Evolutionary conservation across 2,329 filamentous ascomycete genomes (phyloP).

Genomic region (Beauveria rudraprayagi): DNA sequence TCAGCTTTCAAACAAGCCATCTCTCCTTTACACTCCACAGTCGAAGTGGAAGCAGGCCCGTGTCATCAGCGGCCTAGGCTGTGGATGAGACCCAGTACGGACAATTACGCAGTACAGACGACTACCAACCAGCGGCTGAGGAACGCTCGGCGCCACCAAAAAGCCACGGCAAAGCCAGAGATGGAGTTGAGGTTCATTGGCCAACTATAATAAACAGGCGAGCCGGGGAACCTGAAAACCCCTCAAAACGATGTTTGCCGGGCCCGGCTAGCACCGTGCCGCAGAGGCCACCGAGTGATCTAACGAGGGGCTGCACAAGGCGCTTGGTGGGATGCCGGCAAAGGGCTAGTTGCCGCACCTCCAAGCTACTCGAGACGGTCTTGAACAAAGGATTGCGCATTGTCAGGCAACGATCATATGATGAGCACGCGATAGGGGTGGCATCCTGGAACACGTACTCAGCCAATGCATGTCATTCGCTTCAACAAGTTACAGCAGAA

Average conservation of each 20-base stretch:
- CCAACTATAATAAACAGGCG: not conserved
- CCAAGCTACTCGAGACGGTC: not conserved
- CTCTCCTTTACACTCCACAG: conserved; percentile 6
- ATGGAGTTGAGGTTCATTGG: conserved; percentile 1
- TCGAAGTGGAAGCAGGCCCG: conserved; percentile 8
- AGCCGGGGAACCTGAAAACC: conserved; percentile 1
- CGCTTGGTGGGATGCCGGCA: not conserved
- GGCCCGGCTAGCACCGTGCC: not conserved
- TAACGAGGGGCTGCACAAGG: not conserved
- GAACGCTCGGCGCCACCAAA: conserved; percentile 1
- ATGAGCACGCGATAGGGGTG: not conserved
- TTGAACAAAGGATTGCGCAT: no score
- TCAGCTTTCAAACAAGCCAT: conserved; percentile 6
- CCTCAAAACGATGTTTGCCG: conserved; percentile 7
- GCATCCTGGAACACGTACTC: not conserved
- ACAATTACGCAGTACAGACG: not conserved
- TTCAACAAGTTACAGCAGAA: no score
- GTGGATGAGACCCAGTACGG: conserved; percentile 3
- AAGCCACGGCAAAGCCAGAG: conserved; percentile 4
- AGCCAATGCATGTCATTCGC: no score
- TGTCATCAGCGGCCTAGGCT: conserved; percentile 9
- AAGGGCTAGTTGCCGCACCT: not conserved
- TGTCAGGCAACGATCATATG: not conserved
- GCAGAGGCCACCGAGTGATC: conserved; percentile 1
- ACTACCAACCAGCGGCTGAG: not conserved